Percentiles rank a stretch among this genome's conserved stretches.
Conservation (phyloP, 2,329 filamentous ascomycete genomes). For the Stachybotrys chlorohalonatus region DNA sequence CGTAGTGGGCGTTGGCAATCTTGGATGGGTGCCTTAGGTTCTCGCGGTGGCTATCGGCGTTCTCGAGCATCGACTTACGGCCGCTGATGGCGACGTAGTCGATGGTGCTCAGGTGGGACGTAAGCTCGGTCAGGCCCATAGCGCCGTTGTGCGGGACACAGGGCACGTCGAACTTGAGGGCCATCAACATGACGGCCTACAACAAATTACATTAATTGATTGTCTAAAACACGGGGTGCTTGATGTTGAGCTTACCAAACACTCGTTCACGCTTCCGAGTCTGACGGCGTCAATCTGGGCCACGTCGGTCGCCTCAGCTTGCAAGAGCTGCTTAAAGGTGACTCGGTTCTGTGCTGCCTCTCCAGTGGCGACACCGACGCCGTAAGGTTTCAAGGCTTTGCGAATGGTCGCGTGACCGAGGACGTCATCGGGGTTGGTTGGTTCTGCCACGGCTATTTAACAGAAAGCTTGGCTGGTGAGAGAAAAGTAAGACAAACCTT, state of each 20-base stretch:
- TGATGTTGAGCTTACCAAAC: slow-evolving; percentile 34
- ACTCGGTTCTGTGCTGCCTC: slow-evolving; percentile 96
- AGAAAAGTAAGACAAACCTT: slow-evolving; percentile 24
- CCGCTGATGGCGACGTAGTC: slow-evolving; percentile 84
- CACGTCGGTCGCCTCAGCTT: slow-evolving; percentile 74
- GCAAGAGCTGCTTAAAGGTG: slow-evolving; percentile 85
- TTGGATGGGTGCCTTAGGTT: slow-evolving; percentile 15
- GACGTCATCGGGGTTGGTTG: slow-evolving; percentile 82
- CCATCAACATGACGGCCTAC: slow-evolving; percentile 70
- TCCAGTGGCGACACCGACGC: slow-evolving; percentile 79
- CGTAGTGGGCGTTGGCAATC: slow-evolving; percentile 15
- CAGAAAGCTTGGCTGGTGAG: background rate
- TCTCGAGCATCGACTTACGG: slow-evolving; percentile 76
- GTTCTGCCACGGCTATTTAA: slow-evolving; percentile 42
- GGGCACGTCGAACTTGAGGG: slow-evolving; percentile 69
- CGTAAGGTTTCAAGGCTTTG: slow-evolving; percentile 64
- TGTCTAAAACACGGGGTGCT: background rate
- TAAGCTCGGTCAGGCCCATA: slow-evolving; percentile 86
- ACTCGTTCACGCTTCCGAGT: slow-evolving; percentile 84
- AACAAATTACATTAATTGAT: background rate
- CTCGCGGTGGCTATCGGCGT: slow-evolving; percentile 53
- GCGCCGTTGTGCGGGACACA: slow-evolving; percentile 85
- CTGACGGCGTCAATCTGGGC: slow-evolving; percentile 88
- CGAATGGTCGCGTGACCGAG: slow-evolving; percentile 79
- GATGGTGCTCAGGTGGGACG: slow-evolving; percentile 83